Evolutionary conservation across 768 basidiomycete genomes (phyloP).

Genomic region (Mycena sanguinolenta): DNA sequence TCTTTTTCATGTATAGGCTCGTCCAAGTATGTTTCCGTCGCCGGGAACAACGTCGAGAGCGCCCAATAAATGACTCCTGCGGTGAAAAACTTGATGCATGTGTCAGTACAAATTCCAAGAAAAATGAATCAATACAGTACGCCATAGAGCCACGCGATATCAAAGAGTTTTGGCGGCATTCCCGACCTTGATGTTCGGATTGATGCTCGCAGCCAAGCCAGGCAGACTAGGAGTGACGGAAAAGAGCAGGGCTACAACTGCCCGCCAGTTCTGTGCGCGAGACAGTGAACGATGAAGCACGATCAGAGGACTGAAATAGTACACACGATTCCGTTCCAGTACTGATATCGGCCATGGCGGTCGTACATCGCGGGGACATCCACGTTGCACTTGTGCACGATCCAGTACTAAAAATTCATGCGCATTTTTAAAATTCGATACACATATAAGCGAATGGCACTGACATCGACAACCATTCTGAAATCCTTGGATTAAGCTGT

Average conservation of each 20-base stretch:
- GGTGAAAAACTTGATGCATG: constrained; percentile 51
- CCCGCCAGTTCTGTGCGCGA: constrained; percentile 83
- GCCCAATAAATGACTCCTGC: constrained; percentile 51
- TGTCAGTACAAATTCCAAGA: neutral
- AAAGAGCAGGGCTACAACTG: constrained; percentile 73
- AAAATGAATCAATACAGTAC: constrained; percentile 54
- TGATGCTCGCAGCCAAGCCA: constrained; percentile 83
- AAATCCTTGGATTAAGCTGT: constrained; percentile 7
- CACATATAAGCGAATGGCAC: constrained; percentile 28
- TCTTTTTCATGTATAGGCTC: constrained; percentile 41
- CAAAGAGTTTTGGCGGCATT: constrained; percentile 68
- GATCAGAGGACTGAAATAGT: constrained; percentile 13
- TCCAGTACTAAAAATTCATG: constrained; percentile 71
- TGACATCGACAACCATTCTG: constrained; percentile 63
- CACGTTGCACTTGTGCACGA: constrained; percentile 77
- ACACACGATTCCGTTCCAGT: constrained; percentile 79
- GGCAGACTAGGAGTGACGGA: constrained; percentile 82
- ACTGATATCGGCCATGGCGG: constrained; percentile 84
- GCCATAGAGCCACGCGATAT: constrained; percentile 83
- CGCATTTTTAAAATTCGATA: neutral
- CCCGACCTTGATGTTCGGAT: constrained; percentile 72
- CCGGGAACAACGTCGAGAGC: constrained; percentile 57
- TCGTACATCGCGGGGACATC: constrained; percentile 90
- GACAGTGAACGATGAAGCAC: neutral
- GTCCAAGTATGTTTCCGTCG: constrained; percentile 57